Conservation (phyloP, 225 moss, liverwort and hornwort genomes). For the Climacium dendroides region DNA sequence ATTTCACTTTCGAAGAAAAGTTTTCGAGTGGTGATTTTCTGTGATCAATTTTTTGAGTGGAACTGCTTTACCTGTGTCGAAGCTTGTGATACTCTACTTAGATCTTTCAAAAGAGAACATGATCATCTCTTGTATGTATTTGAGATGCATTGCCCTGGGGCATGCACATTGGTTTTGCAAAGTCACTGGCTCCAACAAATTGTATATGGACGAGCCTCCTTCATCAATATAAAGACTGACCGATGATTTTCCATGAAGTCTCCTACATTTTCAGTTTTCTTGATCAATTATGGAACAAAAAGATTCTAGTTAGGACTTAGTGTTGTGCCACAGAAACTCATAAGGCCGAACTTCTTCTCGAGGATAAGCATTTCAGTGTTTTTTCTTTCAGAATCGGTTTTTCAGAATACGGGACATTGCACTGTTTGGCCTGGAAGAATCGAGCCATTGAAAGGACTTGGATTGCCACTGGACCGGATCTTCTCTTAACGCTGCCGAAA, state of each 20-base stretch:
- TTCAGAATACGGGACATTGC: background rate
- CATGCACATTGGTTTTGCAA: background rate
- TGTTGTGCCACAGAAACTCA: background rate
- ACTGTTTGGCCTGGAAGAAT: too few species aligned
- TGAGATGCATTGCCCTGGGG: background rate
- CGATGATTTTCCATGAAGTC: background rate
- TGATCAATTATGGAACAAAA: background rate
- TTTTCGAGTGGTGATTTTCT: constrained; percentile 12
- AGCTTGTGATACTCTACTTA: background rate
- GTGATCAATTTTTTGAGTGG: constrained; percentile 5
- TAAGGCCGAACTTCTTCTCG: background rate
- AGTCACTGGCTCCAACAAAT: background rate
- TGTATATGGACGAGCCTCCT: background rate
- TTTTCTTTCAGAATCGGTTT: too few species aligned
- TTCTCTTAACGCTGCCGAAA: background rate
- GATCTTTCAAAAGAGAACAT: background rate
- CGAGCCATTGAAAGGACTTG: background rate
- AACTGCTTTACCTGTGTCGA: background rate
- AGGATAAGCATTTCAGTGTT: background rate
- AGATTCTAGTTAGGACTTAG: background rate
- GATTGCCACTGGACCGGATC: background rate
- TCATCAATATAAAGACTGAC: background rate
- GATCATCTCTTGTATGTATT: background rate
- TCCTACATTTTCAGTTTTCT: background rate
- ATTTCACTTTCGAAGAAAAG: constrained; percentile 12